Evolutionary conservation across 768 basidiomycete species (phyloP).

Genomic region (Neoboletus brunneissimus): DNA sequence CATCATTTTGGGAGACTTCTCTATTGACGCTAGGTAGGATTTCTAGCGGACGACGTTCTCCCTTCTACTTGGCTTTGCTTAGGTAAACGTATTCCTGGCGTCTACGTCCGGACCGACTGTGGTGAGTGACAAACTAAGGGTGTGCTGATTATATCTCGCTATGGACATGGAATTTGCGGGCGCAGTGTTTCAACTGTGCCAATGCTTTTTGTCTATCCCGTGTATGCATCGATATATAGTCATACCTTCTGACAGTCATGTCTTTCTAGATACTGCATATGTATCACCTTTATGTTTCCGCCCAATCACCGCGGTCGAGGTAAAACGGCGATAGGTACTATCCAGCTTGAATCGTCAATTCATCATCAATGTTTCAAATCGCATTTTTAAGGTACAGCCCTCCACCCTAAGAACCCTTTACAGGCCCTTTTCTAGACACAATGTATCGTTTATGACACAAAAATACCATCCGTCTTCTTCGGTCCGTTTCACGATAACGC

Average conservation of each 20-base stretch:
- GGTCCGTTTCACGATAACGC: constrained; percentile 3
- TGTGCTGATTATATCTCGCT: not conserved
- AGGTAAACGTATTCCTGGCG: not conserved
- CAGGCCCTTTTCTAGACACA: not conserved
- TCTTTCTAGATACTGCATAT: not conserved
- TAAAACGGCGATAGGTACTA: not conserved
- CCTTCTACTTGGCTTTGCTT: not conserved
- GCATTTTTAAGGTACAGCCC: not conserved
- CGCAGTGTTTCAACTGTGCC: not conserved
- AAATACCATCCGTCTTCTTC: not conserved
- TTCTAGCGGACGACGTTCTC: not conserved
- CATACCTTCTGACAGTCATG: not conserved
- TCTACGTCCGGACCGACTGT: not conserved
- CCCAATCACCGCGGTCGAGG: not conserved
- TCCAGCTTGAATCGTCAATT: not conserved
- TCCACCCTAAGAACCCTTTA: not conserved
- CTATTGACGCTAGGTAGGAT: not conserved
- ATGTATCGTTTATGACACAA: not conserved
- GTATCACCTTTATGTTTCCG: not conserved
- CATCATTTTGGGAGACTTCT: not conserved
- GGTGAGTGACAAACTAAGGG: not conserved
- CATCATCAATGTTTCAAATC: not conserved
- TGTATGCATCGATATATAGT: not conserved
- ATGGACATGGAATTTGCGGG: not conserved
- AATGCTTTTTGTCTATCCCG: not conserved